Base-by-base conservation (phyloP, 2,329 filamentous ascomycete species). In the Clathrospora elynae region DNA sequence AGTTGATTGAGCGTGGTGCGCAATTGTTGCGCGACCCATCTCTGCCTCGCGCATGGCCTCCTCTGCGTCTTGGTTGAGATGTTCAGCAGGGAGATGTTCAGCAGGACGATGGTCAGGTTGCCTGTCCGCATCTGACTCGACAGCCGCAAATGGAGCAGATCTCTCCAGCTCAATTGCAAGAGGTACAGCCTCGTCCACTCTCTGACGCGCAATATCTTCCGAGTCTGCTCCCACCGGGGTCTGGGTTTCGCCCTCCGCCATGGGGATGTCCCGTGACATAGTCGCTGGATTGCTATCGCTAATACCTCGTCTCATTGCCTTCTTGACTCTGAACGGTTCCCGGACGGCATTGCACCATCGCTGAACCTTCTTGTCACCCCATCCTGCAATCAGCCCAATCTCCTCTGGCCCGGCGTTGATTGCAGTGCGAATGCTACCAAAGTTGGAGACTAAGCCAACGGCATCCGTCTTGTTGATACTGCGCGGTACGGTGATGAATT, bases 401-500 rank as follows among this genome's bases (percentile, higher is more conserved):
- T 95, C 88, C 66, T 97, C 93, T 0, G 88, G 83, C 30, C 87
- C 81, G 2, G 90, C 92, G 68, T 96, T 96, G 46, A 97, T 78
- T 0, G 92, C 92, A 24, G 87, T 88, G 56, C 85, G 83, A 44
- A 99, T 73, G 55, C 88, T 95, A 16, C 93, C 93, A 74, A 97
- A 99, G 35, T 90, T 90, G 55, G 88, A 88, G 23, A 97, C 90
- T 35, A 99, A 73, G 18, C 88, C 87, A 7, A 96, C 84, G 0
- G 93, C 90, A 71, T 99, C 93, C 1, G 90, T 90, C 71, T 96
- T 96, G 73, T 97, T 97, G 65, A 99, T 84, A 51, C 86, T 88
- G 43, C 91, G 78, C 2, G 93, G 92, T 2, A 89, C 85, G 0
- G 93, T 99, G 36, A 96, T 85, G 62, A 99, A 96, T 55, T 96